Conservation (phyloP, 257 asterid genomes). For the Leptodermis oblonga region DNA sequence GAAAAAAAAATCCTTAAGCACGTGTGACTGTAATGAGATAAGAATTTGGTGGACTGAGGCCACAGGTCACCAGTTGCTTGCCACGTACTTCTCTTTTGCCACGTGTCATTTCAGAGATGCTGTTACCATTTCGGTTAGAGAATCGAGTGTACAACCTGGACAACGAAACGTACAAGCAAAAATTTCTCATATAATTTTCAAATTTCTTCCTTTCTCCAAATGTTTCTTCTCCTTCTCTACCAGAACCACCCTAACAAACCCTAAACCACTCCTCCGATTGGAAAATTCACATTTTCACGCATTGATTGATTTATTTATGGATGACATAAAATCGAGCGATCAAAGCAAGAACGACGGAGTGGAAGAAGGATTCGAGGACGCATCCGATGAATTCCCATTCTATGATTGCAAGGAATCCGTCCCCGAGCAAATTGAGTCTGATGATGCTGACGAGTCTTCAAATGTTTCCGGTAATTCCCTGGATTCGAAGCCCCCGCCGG, state of each 20-base stretch:
- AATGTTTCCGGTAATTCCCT: conserved; percentile 13
- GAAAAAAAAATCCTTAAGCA: too few species aligned
- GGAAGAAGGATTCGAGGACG: conserved; percentile 45
- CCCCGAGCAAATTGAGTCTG: conserved; percentile 24
- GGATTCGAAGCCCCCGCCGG: conserved; percentile 21
- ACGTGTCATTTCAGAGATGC: background rate
- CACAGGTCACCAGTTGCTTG: background rate
- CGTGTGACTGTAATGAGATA: too few species aligned
- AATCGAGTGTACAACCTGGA: background rate
- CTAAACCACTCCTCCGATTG: background rate
- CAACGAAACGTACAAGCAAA: background rate
- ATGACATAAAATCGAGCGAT: conserved; percentile 1
- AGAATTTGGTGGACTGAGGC: too few species aligned
- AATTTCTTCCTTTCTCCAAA: background rate
- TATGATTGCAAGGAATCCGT: conserved; percentile 40
- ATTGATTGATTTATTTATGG: conserved; percentile 4
- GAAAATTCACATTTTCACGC: background rate
- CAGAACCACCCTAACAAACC: background rate
- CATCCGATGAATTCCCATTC: conserved; percentile 48
- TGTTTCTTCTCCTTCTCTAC: background rate
- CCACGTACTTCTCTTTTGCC: background rate
- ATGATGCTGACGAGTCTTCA: conserved; percentile 18
- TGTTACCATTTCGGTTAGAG: background rate
- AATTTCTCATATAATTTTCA: background rate
- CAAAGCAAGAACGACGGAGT: conserved; percentile 15